A percentile compares a stretch with the other conserved stretches of the same genome.
Evolutionary conservation across 2,329 filamentous ascomycete genomes (phyloP).

Genomic region (Aspergillus jensenii): DNA sequence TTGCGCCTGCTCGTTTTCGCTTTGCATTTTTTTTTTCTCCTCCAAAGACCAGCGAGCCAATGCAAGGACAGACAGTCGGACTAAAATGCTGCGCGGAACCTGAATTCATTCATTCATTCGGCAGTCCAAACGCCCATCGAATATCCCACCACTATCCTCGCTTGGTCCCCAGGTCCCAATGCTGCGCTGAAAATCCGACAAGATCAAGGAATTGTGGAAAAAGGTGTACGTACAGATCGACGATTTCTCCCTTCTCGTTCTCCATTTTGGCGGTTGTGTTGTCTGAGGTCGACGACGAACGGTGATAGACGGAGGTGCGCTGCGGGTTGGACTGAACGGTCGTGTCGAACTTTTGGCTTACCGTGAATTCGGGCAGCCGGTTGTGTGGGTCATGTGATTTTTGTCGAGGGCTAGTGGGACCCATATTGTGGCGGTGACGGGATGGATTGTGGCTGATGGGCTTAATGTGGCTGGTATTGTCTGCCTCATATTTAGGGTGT

Average conservation of each 20-base stretch:
- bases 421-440: neutral
- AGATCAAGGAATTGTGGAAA: conserved; percentile 8
- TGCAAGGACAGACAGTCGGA: neutral
- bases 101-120: neutral
- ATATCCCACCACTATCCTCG: neutral
- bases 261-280: conserved; percentile 73
- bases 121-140: neutral
- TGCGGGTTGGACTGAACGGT: conserved; percentile 30
- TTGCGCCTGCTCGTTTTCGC: neutral
- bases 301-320: conserved; percentile 20
- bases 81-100: neutral
- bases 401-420: conserved; percentile 38
- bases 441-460: neutral
- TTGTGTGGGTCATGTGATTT: conserved; percentile 46
- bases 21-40: neutral
- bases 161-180: neutral
- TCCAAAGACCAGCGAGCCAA: neutral
- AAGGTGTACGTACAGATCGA: conserved; percentile 78
- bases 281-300: conserved; percentile 36
- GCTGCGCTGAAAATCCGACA: no score
- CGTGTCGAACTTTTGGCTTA: conserved; percentile 27
- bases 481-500: neutral
- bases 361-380: conserved; percentile 27
- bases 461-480: neutral
- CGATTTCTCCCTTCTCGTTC: conserved; percentile 99